Base-by-base conservation (phyloP, 2,329 filamentous ascomycete genomes). In the Epichloe festucae region DNA sequence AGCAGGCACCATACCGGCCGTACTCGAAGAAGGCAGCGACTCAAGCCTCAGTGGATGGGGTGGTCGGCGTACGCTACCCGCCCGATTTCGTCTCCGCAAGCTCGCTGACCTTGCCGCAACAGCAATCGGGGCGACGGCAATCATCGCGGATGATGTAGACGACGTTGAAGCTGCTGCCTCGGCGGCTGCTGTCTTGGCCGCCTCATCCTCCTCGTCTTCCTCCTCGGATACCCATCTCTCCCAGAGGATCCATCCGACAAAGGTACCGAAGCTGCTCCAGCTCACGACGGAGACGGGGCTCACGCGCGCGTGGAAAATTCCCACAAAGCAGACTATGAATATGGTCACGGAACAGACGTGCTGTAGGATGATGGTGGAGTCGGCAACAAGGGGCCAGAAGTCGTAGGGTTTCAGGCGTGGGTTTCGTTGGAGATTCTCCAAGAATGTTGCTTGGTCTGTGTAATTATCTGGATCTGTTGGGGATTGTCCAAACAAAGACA, bases 281-380 rank as follows among this genome's bases (percentile, higher is more conserved):
- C 86, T 84, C 12, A 94, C 89, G 4, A 97, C 83, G 0, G 88
- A 83, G n/a, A 94, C 82, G 2, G 91, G 90, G 36, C 86, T 89
- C n/a, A 96, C 81, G 40, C 89, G 81, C 59, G 90, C 83, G 59
- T 91, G 82, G 59, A 87, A 87, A 55, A 98, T 98, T 50, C 83
- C 89, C 15, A 90, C 83, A 64, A 98, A 98, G 68, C 87, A 95
- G 57, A 91, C 90, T 55, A 95, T 79, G 64, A 97, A 98, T 52
- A 98, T 91, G 50, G 87, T 86, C 54, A 97, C 90, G 7, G 89
- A 94, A 66, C 89, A 95, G 47, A 97, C 86, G 67, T 98, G 93
- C 67, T 98, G 93, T 17, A 97, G 87, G 58, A 98, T 96, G 53
- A 97, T 89, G 3, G 91, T 96, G 14, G 88, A 91, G 66, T 97